These are phyloP conservation scores for Monosporascus sp. DNA, from an alignment of 2,329 filamentous ascomycete species.

Conservation along the genomic window DNA sequence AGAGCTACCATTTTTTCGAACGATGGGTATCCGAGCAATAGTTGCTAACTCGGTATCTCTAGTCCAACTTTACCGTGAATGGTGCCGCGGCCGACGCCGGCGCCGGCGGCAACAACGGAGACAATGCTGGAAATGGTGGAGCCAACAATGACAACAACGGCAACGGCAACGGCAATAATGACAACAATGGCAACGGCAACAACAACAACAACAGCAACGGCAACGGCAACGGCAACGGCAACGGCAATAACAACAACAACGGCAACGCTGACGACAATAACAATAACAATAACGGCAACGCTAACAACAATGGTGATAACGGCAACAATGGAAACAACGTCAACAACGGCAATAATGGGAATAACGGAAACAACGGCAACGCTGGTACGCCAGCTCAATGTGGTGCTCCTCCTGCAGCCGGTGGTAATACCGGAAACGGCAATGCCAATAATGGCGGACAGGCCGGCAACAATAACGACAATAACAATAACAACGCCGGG, in stretches of 20 bases:
- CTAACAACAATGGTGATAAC: constrained; percentile 4
- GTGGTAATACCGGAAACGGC: constrained; percentile 3
- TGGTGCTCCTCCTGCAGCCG: not conserved
- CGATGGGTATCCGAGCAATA: not conserved
- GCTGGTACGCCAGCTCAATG: too few relatives aligned
- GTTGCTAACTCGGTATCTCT: not conserved
- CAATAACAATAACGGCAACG: constrained; percentile 12
- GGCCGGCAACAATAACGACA: constrained; percentile 11
- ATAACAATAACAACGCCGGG: constrained; percentile 7
- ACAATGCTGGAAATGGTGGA: constrained; percentile 4
- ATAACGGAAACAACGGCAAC: not conserved
- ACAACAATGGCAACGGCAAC: constrained; percentile 7
- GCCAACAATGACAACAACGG: constrained; percentile 14
- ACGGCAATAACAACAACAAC: constrained; percentile 3
- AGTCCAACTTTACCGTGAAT: constrained; percentile 48
- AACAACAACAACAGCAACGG: constrained; percentile 12
- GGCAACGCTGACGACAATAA: constrained; percentile 1
- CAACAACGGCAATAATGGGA: not conserved
- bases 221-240: constrained; percentile 9
- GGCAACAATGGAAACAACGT: constrained; percentile 1
- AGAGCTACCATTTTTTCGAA: not conserved
- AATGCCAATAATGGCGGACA: constrained; percentile 4
- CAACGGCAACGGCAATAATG: constrained; percentile 15
- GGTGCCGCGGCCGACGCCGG: constrained; percentile 13
- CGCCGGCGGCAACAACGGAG: constrained; percentile 2